Base-by-base conservation (phyloP, 2,329 filamentous ascomycete genomes). In the Cladosporium colombiae region DNA sequence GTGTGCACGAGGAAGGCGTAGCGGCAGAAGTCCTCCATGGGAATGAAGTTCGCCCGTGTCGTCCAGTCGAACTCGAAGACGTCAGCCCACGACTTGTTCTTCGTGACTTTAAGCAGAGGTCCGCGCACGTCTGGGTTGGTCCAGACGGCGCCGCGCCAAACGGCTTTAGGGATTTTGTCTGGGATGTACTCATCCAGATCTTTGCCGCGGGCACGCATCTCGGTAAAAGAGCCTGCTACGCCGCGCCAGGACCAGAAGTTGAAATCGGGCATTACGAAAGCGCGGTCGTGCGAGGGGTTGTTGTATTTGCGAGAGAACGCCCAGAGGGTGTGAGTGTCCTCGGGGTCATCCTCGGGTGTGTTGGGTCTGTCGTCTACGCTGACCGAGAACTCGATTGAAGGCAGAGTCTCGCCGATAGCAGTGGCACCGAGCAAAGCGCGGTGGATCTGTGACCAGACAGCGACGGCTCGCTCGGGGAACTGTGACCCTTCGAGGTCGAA, bases 251-350 rank as follows among this genome's bases (percentile, higher is more conserved):
- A 77, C 80, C 81, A 84, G 74, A 81, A 83, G 37, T 80, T 81
- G 67, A 84, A 84, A 67, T 84, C 82, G 0, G 83, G 82, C 76
- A 84, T 83, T 16, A 84, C 73, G 81, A 82, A 85, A 16, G 77
- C 72, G 14, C 72, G 73, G 44, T 81, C 77, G 18, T 77, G 74
- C 6, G 76, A 66, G 7, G 66, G 57, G 50, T 63, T 63, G 16
- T 63, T 27, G 50, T 63, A 63, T 31, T 59, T 60, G 25, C 70
- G 69, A 18, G 71, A 70, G 53, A 71, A 66, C 7, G 70, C 66
- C 66, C 67, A 72, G 29, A 68, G 69, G 11, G 68, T 70, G 49
- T 70, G 69, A 10, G 65, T 69, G 35, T 66, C 64, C 27, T 59
- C 53, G 46, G 50, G 55, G 8, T 69, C 64, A 10, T 68, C 46